Base-by-base conservation (phyloP, 768 basidiomycete genomes). In the Naganishia vishniacii region DNA sequence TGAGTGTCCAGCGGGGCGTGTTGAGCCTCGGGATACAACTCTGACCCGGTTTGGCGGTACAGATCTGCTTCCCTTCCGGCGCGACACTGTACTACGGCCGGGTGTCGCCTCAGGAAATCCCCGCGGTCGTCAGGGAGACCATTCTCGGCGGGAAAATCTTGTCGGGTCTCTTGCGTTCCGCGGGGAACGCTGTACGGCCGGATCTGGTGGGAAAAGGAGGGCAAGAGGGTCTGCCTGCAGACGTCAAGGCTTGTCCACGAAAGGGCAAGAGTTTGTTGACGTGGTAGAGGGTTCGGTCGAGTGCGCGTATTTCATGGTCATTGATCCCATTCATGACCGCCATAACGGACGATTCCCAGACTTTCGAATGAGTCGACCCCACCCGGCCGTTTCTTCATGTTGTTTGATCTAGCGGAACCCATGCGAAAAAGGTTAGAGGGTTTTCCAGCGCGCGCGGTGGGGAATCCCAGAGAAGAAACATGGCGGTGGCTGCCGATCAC, bases 61-160 rank as follows among this genome's bases (percentile, higher is more conserved):
- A 92, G 88, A 89, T 97, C 72, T 86, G 89, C 77, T 89, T 85
- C 48, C 91, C 92, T 0, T 83, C 85, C 62, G 92, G 92, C 23
- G 83, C 88, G 25, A 85, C 86, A 41, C 82, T 97, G 29, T 97
- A 91, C 86, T 97, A 97, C 71, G 94, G 94, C 23, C 86, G 94
- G 26, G 91, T 95, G 6, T 87, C 88, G 26, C 86, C 93, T 8
- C 87, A 91, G 73, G 88, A 94, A 72, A 88, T 92, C 51, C 74
- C 71, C 1, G 28, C 64, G 13, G 72, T 78, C 31, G 78, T 80
- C 48, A 83, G 85, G 68, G 87, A 90, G 69, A 99, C 94, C 18
- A 85, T 99, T 67, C 81, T 92, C 62, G 81, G 83, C 20, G 94
- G 94, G 2, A 83, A 86, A 71, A 83, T 99, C 58, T 81, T 98